Conservation (phyloP, 2,329 filamentous ascomycete species). For the Colletotrichum nymphaeae region DNA sequence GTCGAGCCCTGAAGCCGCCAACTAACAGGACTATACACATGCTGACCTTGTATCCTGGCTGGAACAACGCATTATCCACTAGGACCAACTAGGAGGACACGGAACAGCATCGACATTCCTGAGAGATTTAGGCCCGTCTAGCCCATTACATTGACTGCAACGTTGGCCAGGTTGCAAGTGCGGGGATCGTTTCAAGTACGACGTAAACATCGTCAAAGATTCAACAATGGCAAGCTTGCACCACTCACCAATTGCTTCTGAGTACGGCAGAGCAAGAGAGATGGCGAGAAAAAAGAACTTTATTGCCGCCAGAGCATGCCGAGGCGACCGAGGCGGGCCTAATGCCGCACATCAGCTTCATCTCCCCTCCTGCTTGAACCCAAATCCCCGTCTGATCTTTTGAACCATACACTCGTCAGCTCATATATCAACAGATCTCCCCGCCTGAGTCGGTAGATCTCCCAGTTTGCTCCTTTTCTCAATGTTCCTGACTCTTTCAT, state of each 20-base stretch:
- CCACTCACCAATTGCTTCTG: background rate
- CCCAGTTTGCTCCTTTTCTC: background rate
- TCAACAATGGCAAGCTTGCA: background rate
- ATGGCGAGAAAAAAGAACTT: too few species aligned
- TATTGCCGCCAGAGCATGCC: background rate
- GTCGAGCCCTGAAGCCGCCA: background rate
- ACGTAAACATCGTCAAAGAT: background rate
- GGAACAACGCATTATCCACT: background rate
- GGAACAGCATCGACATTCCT: background rate
- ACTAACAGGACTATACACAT: background rate
- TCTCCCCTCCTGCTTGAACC: background rate
- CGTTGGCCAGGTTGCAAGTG: background rate
- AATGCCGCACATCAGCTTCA: conserved; percentile 1
- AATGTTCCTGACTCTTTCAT: background rate
- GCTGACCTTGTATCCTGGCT: background rate
- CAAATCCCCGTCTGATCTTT: background rate
- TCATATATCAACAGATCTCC: background rate
- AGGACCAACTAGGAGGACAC: background rate
- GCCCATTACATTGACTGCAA: background rate
- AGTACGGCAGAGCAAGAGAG: too few species aligned
- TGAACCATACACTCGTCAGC: background rate
- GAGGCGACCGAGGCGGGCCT: background rate
- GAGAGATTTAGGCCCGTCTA: background rate
- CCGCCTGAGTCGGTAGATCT: background rate
- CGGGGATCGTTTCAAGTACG: background rate